Evolutionary conservation across 176 grass and related monocot genomes (phyloP).

Genomic region (Triticum turgidum): DNA sequence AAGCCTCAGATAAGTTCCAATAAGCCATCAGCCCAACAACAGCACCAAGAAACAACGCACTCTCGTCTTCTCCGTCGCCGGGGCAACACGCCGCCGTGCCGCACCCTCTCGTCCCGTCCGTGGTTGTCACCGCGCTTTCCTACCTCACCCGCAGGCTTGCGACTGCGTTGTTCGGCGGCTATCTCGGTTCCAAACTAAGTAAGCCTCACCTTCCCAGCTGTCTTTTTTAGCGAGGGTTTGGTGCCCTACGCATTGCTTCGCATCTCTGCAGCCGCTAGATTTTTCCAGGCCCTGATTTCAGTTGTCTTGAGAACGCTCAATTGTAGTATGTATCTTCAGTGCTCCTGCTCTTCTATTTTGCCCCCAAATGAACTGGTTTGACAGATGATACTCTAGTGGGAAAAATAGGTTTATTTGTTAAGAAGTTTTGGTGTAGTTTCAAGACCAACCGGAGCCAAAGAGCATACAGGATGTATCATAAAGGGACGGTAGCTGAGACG

Average conservation of each 20-base stretch:
- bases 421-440: background rate
- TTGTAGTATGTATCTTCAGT: background rate
- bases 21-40: background rate
- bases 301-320: background rate
- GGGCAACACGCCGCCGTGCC: background rate
- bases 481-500: slow-evolving; percentile 15
- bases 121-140: background rate
- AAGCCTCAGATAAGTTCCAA: background rate
- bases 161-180: background rate
- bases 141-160: background rate
- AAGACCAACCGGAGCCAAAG: background rate
- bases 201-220: background rate
- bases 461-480: background rate
- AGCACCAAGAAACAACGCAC: too few relatives aligned
- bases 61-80: background rate
- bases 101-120: background rate
- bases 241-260: background rate
- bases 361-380: background rate
- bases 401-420: background rate
- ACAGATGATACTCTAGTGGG: background rate
- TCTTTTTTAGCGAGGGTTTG: background rate
- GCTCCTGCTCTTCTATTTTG: background rate
- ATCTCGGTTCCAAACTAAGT: background rate
- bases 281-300: background rate
- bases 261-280: background rate